Conservation (phyloP, 768 basidiomycete genomes). For the Podaxis sp. region DNA sequence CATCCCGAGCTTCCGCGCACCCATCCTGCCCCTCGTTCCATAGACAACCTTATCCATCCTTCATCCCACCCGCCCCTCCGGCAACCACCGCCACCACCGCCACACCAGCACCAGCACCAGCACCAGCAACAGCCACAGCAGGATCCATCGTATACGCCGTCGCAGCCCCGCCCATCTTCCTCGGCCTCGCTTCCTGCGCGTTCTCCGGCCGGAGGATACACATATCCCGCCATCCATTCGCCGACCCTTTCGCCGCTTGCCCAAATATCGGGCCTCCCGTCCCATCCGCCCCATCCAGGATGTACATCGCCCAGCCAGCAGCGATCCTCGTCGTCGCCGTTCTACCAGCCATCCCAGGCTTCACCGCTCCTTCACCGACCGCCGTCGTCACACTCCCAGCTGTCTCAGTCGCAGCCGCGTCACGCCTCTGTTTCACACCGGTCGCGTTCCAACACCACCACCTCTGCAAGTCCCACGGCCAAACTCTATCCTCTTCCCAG, state of each 20-base stretch:
- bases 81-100: slow-evolving; percentile 13
- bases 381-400: slow-evolving; percentile 14
- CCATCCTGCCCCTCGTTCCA: slow-evolving; percentile 15
- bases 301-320: slow-evolving; percentile 6
- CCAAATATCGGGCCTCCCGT: not conserved
- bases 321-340: slow-evolving; percentile 18
- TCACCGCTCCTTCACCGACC: slow-evolving; percentile 17
- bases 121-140: not conserved
- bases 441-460: slow-evolving; percentile 19
- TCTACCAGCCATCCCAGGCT: slow-evolving; percentile 15
- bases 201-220: slow-evolving; percentile 10
- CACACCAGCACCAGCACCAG: slow-evolving; percentile 1
- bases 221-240: slow-evolving; percentile 7
- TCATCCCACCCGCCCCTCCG: slow-evolving; percentile 12
- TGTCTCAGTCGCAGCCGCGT: slow-evolving; percentile 17
- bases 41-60: slow-evolving; percentile 17
- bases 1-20: slow-evolving; percentile 15
- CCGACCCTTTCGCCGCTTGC: slow-evolving; percentile 13
- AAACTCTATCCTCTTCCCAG: slow-evolving; percentile 18
- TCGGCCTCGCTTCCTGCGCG: slow-evolving; percentile 15
- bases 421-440: slow-evolving; percentile 14
- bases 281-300: slow-evolving; percentile 4
- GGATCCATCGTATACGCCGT: not conserved
- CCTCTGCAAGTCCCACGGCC: slow-evolving; percentile 13
- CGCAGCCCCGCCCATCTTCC: slow-evolving; percentile 16